These are phyloP conservation scores for Porcisia hertigi DNA, from an alignment of 208 protist species.

Conservation along the genomic window DNA sequence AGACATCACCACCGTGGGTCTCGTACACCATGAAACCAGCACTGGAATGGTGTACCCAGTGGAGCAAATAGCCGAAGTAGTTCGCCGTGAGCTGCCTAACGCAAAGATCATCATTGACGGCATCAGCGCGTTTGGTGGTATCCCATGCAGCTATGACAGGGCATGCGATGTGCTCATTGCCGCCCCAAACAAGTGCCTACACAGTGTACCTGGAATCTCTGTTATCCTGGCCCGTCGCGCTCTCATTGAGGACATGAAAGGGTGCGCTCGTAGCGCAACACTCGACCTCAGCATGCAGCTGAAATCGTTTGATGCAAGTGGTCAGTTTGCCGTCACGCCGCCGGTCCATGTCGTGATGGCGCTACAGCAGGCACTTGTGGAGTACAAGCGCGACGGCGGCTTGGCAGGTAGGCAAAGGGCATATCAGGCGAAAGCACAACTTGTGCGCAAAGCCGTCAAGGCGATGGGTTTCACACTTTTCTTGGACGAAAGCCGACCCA, in stretches of 20 bases:
- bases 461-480: slow-evolving; percentile 80
- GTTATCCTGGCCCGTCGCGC: slow-evolving; percentile 59
- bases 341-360: slow-evolving; percentile 86
- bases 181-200: slow-evolving; percentile 90
- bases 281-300: slow-evolving; percentile 78
- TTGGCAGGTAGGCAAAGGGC: slow-evolving; percentile 39
- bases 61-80: slow-evolving; percentile 51
- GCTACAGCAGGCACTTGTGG: slow-evolving; percentile 68
- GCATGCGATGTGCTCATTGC: slow-evolving; percentile 76
- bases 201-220: slow-evolving; percentile 86
- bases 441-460: slow-evolving; percentile 57
- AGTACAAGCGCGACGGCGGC: slow-evolving; percentile 80
- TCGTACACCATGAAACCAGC: slow-evolving; percentile 90
- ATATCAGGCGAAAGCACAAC: slow-evolving; percentile 59
- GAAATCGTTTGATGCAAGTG: slow-evolving; percentile 61
- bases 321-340: slow-evolving; percentile 82
- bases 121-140: slow-evolving; percentile 87
- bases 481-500: slow-evolving; percentile 54
- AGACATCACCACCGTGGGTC: slow-evolving; percentile 72
- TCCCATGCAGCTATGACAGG: slow-evolving; percentile 52
- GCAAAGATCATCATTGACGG: slow-evolving; percentile 83
- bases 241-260: slow-evolving; percentile 54
- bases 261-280: slow-evolving; percentile 50
- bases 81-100: slow-evolving; percentile 46
- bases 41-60: slow-evolving; percentile 90